Evolutionary conservation across 73 alveolate genomes (phyloP).

Genomic region (Tetrahymena thermophila): DNA sequence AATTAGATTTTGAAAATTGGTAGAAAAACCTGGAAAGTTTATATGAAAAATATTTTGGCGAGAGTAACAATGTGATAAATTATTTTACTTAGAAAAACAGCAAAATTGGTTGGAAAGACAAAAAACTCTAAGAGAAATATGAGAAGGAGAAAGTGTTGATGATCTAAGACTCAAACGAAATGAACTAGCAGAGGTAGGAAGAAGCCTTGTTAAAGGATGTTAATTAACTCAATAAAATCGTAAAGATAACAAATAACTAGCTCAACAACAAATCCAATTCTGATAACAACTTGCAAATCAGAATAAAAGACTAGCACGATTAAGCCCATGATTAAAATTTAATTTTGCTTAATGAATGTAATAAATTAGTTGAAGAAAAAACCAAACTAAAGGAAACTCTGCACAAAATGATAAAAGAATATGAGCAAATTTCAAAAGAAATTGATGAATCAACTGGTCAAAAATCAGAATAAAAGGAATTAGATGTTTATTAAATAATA

Average conservation of each 20-base stretch:
- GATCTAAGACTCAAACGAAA: neutral
- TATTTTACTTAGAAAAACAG: neutral
- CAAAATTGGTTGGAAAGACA: neutral
- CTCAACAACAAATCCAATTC: neutral
- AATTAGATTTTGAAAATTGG: neutral
- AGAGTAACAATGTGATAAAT: neutral
- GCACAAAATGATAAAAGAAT: neutral
- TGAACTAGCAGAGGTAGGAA: neutral
- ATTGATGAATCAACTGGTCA: neutral
- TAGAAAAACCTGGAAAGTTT: neutral
- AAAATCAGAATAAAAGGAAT: neutral
- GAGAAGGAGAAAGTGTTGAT: neutral
- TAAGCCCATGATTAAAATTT: neutral
- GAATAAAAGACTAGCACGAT: neutral
- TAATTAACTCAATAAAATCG: neutral
- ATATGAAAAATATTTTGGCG: neutral
- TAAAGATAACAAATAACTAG: neutral
- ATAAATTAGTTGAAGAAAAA: neutral
- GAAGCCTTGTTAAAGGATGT: neutral
- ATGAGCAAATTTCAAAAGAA: neutral
- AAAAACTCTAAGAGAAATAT: neutral
- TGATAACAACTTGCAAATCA: neutral
- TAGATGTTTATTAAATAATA: neutral
- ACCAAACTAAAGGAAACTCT: neutral
- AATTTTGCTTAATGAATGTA: neutral